Base-by-base conservation (phyloP, 177 flowering plant species). In the Vitis hybrid region DNA sequence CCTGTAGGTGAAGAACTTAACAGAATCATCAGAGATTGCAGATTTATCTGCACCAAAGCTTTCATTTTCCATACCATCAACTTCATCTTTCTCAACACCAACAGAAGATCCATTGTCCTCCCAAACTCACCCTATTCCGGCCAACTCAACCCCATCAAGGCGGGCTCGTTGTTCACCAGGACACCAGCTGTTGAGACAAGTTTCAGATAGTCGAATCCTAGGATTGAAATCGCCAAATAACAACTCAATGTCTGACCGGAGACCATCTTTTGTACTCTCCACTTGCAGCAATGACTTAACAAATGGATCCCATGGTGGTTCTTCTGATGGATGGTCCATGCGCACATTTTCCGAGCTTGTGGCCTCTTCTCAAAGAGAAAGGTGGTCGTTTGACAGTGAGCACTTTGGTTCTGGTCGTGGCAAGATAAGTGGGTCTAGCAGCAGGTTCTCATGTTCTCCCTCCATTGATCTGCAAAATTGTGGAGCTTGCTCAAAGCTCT, bases 281-380 rank as follows among this genome's bases (percentile, higher is more conserved):
- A 72, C 80, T 18, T 76, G 82, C 62, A 80, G 90, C 79, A 80
- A 78, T 65, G 91, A 87, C 19, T 77, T 76, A 27, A 69, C 82
- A 46, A 54, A 73, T 11, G 88, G 83, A 61, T 87, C 91, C 40
- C 80, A 84, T 2, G 83, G 88, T 55, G 89, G 88, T 40, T 86
- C 88, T 60, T 88, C 89, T 10, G 91, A 90, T 82, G 85, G 91
- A 40, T 90, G 91, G 90, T 90, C 94, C 35, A 80, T 86, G 91
- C 82, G 83, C 66, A 81, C 86, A 15, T 89, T 90, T 64, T 83
- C 94, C 49, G 94, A 90, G 78, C 90, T 88, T 48, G 86, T 86
- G 65, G 89, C 94, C 48, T 83, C 84, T 64, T 82, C 88, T 64
- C 90, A 83, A 58, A 84, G 88, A 72, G 92, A 82, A 68, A 85